Conservation (phyloP, 169 alveolate genomes). For the Eimeria praecox region DNA sequence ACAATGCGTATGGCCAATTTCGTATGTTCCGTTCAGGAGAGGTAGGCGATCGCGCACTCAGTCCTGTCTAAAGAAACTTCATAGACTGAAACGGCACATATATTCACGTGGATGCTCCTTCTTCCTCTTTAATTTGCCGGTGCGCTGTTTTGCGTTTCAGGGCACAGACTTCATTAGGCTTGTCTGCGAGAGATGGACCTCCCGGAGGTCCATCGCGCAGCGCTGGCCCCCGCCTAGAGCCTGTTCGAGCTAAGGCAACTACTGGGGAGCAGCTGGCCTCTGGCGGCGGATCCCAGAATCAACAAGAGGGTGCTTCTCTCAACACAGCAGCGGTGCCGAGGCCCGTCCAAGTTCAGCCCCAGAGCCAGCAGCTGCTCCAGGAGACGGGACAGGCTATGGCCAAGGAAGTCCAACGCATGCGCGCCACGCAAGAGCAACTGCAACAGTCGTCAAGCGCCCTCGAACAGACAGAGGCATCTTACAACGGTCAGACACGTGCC, state of each 20-base stretch:
- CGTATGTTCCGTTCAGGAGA: slow-evolving; percentile 64
- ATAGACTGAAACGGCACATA: neutral
- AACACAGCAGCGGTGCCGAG: slow-evolving; percentile 5
- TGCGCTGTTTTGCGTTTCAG: neutral
- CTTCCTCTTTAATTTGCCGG: neutral
- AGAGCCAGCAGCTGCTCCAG: slow-evolving; percentile 66
- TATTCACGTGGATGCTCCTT: neutral
- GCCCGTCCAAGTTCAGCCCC: slow-evolving; percentile 43
- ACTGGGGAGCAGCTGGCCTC: slow-evolving; percentile 43
- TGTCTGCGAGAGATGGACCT: slow-evolving; percentile 32
- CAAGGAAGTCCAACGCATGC: slow-evolving; percentile 80
- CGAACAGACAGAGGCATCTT: slow-evolving; percentile 79
- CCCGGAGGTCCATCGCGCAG: slow-evolving; percentile 44
- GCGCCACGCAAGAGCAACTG: slow-evolving; percentile 75
- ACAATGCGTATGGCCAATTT: slow-evolving; percentile 80
- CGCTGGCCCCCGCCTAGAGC: slow-evolving; percentile 64
- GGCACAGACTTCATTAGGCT: slow-evolving; percentile 30
- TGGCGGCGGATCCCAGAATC: neutral
- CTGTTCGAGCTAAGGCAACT: slow-evolving; percentile 67
- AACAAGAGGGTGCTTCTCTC: slow-evolving; percentile 3
- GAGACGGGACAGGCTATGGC: slow-evolving; percentile 79
- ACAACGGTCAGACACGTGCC: slow-evolving; percentile 78
- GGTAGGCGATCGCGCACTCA: slow-evolving; percentile 2
- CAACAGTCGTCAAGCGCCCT: slow-evolving; percentile 76
- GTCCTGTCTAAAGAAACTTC: neutral